These are phyloP conservation scores for Ceriops tagal DNA, from an alignment of 345 rosid species.

Conservation along the genomic window DNA sequence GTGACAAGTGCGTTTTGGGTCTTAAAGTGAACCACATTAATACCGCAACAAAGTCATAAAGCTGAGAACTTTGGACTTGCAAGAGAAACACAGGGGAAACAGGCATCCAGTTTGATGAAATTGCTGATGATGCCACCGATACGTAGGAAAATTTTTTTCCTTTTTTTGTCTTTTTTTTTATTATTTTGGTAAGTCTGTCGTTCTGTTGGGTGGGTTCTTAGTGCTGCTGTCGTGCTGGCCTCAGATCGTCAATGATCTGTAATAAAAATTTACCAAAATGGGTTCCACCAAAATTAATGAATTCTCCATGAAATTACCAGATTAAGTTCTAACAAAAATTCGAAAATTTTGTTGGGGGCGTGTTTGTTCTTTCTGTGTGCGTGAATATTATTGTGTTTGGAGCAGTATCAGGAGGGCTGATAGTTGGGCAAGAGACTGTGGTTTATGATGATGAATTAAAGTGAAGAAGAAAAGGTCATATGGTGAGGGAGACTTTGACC, in stretches of 20 bases:
- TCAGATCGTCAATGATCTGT: constrained; percentile 16
- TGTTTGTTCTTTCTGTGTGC: too few relatives aligned
- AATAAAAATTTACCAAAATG: constrained; percentile 26
- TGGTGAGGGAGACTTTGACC: neutral
- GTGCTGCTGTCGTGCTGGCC: constrained; percentile 51
- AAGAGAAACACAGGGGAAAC: too few relatives aligned
- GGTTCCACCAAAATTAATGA: neutral
- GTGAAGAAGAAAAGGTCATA: neutral
- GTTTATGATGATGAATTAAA: too few relatives aligned
- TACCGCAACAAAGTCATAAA: too few relatives aligned
- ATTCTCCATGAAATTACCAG: neutral
- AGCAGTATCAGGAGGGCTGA: too few relatives aligned
- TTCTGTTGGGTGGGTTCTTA: neutral
- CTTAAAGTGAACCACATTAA: too few relatives aligned
- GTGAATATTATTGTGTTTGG: too few relatives aligned
- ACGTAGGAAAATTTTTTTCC: neutral
- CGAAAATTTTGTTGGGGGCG: neutral
- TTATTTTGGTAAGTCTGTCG: neutral
- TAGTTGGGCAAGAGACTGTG: too few relatives aligned
- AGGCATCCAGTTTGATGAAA: too few relatives aligned
- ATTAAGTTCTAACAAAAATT: neutral
- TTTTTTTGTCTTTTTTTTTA: neutral
- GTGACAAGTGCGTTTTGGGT: too few relatives aligned
- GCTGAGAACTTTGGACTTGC: too few relatives aligned
- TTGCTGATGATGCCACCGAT: too few relatives aligned